These are phyloP conservation scores for Penicillium occitanis DNA, from an alignment of 2,329 filamentous ascomycete genomes.

Conservation along the genomic window DNA sequence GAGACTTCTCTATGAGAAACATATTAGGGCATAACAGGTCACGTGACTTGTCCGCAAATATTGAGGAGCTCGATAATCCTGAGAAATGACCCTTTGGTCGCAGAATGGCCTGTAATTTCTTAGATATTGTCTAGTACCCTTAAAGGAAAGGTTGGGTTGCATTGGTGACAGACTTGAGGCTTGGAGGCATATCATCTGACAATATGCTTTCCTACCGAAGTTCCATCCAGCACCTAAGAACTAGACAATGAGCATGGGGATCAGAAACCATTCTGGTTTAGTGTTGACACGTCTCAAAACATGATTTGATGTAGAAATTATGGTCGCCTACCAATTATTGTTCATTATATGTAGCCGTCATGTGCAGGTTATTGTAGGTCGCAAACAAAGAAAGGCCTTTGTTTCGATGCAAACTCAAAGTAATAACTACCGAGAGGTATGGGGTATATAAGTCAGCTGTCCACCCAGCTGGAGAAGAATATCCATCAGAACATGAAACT, in stretches of 20 bases:
- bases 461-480: not conserved
- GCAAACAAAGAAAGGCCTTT: not conserved
- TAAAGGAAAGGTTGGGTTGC: not conserved
- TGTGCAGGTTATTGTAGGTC: not conserved
- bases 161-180: not conserved
- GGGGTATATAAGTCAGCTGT: not conserved
- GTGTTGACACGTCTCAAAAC: not conserved
- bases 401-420: not conserved
- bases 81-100: not conserved
- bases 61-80: not conserved
- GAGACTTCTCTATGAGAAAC: not conserved
- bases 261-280: not conserved
- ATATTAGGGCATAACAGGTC: not conserved
- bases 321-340: not conserved
- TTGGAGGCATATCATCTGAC: not conserved
- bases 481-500: not conserved
- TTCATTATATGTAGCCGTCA: not conserved
- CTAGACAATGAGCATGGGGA: not conserved
- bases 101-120: not conserved
- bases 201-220: not conserved
- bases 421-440: not conserved
- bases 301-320: not conserved
- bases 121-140: not conserved
- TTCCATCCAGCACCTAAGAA: not conserved
- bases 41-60: not conserved